Conservation (phyloP, 139 green algal species). For the Raphidocelis subcapitata region DNA sequence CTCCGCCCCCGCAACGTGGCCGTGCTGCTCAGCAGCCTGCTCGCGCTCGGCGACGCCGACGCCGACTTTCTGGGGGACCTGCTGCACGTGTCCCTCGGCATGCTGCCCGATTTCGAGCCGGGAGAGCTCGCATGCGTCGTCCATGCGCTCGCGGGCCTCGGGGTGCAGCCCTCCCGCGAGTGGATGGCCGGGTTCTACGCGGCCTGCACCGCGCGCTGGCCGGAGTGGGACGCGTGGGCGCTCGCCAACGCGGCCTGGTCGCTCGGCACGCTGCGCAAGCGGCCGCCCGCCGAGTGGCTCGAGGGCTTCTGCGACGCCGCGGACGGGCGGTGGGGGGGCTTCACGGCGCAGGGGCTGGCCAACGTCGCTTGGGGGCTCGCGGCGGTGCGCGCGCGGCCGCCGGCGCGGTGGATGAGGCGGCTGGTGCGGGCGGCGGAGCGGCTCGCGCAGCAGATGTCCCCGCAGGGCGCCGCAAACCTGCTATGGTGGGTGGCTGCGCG, state of each 20-base stretch:
- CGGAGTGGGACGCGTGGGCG: background rate
- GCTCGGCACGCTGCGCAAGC: constrained; percentile 11
- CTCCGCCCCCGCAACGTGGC: background rate
- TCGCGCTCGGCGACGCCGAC: background rate
- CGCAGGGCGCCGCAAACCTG: constrained; percentile 14
- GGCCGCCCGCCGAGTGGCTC: constrained; percentile 9
- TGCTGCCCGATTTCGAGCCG: constrained; percentile 4
- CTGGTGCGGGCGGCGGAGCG: background rate
- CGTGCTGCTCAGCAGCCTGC: background rate
- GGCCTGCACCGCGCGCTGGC: background rate
- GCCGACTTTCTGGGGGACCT: constrained; percentile 14
- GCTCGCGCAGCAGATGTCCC: constrained; percentile 5
- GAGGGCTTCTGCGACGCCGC: constrained; percentile 6
- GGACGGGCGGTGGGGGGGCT: background rate
- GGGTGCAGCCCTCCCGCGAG: constrained; percentile 4
- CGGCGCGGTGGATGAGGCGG: background rate
- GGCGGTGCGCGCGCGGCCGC: background rate
- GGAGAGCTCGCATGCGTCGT: constrained; percentile 3
- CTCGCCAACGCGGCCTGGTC: constrained; percentile 20
- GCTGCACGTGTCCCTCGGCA: constrained; percentile 12
- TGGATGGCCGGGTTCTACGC: constrained; percentile 13
- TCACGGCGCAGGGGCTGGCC: constrained; percentile 27
- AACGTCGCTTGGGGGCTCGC: constrained; percentile 2
- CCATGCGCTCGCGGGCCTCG: background rate
- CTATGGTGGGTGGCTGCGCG: constrained; percentile 6